Evolutionary conservation across 2,329 filamentous ascomycete genomes (phyloP), one percentile per base, ranked within the genome.

Genomic region (Pestalotiopsis sp.): DNA sequence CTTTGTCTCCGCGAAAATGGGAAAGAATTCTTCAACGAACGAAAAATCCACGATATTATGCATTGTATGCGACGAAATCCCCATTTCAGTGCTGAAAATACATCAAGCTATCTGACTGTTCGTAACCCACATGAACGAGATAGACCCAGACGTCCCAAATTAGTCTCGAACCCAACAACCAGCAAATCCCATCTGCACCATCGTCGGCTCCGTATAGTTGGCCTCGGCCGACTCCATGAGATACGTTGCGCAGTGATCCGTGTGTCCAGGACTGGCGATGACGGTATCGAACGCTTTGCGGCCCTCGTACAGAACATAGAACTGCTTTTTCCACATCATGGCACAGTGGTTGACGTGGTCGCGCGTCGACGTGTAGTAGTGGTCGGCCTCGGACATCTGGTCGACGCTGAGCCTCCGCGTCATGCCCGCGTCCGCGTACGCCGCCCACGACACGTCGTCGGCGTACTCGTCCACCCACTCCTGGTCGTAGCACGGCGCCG

Each of bases 281-380:
- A 74, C 65, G 2, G 72, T 71, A 40, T 76, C 74, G 22, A 73
- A 60, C 7, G 68, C 65, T 11, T 44, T 44, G 13, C 70, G 48
- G n/a, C 73, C 70, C 59, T 75, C 73, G 61, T 66, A 74, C 5
- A 75, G 62, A 4, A 70, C 71, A 39, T 69, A 70, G 20, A 72
- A 75, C 60, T 75, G 73, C 55, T 72, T 73, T 58, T 69, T 69
- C 74, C 74, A 75, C 68, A 75, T 71, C 55, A 73, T 70, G 11
- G 70, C 72, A 65, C 74, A 75, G 70, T 75, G 74, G 40, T 74
- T 72, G 44, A 75, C 69, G 61, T 75, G 74, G 35, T 75, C 74
- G 1, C 74, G 70, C 1, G 68, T 66, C 0, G 70, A 72, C 0
- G 73, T 75, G 58, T 67, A 75, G 65, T 75, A 75, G 30, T 69